Base-by-base conservation (phyloP, 179 eudicot genomes). In the Silene vulgaris region DNA sequence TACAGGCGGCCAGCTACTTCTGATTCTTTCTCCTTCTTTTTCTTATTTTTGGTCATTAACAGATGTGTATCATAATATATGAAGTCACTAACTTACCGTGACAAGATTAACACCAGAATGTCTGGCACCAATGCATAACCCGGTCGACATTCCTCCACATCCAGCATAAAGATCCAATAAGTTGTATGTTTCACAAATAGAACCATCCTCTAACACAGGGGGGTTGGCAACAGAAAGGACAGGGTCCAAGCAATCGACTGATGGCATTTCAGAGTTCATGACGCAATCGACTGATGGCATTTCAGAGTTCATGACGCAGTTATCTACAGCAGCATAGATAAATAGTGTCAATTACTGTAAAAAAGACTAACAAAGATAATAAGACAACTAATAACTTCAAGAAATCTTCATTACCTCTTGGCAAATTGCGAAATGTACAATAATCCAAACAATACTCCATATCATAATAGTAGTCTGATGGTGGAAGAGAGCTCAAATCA, bases 71-170 rank as follows among this genome's bases (percentile, higher is more conserved):
- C 48, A 40, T 40, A 8, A 40, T 40, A 40, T 40, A 74, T 45
- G 16, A 3, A 69, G 72, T 70, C 14, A 48, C 73, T 13, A 60
- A 23, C 63, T 85, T 89, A 96, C 99, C 89, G 97, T 90, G 37
- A 84, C 91, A 64, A 96, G 89, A 78, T 87, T 81, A 61, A 88
- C 82, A 66, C 90, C 82, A 60, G 97, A 86, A 77, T 87, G 88
- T 82, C 81, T 86, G 76, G 97, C 90, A 74, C 99, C 99, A 63
- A 86, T 69, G 83, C 97, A 90, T 79, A 96, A 83, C 75, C 99
- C 99, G 74, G 97, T 92, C 40, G 97, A 96, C 99, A 96, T 96
- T 75, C 90, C 99, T 72, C 99, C 99, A 83, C 99, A 96, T 62
- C 99, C 99, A 86, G 97, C 82, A 79, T 86, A 96, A 28, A 96